Evolutionary conservation across 805 yeast species (phyloP), one percentile per base, ranked within the genome.

Genomic region (Phaffomyces thermotolerans): DNA sequence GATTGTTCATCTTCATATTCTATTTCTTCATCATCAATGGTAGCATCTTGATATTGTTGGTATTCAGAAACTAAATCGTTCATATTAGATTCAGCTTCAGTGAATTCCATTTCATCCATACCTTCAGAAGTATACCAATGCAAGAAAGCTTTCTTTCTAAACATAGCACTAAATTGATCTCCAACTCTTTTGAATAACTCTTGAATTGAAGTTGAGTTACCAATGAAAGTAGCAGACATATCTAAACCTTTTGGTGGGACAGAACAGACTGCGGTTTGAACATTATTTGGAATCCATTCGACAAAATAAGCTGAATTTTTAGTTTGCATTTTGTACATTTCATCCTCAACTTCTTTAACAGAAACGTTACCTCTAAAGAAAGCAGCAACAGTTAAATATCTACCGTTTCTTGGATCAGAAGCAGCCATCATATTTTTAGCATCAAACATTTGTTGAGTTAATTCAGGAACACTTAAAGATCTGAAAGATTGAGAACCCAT

Each of bases 51-150:
- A 52, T 91, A 95, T 71, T 91, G 98, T 63, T 83, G 81, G 69
- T 91, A 91, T 70, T 91, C 99, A 69, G 90, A 85, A 70, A 91
- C 98, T 64, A 91, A 78, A 50, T 97, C 96, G 53, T 96, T 96
- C 69, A 91, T 79, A 65, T 93, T 95, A 69, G 85, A 98, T 74
- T 97, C 90, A 48, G 98, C 98, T 73, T 93, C 98, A 48, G 91
- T 83, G 68, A 91, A 93, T 72, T 91, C 98, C 66, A 97, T 97
- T 73, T 91, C 98, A 69, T 91, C 99, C 98, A 91, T 91, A 75
- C 99, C 98, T 72, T 91, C 99, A 64, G 97, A 95, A 42, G 95
- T 98, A 64, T 89, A 91, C 98, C 98, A 93, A 75, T 91, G 99
- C 56, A 91, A 98, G 66, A 93, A 91, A 42, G 99, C 99, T 69